Conservation (phyloP, 768 basidiomycete species). For the Tricholoma bakamatsutake region DNA sequence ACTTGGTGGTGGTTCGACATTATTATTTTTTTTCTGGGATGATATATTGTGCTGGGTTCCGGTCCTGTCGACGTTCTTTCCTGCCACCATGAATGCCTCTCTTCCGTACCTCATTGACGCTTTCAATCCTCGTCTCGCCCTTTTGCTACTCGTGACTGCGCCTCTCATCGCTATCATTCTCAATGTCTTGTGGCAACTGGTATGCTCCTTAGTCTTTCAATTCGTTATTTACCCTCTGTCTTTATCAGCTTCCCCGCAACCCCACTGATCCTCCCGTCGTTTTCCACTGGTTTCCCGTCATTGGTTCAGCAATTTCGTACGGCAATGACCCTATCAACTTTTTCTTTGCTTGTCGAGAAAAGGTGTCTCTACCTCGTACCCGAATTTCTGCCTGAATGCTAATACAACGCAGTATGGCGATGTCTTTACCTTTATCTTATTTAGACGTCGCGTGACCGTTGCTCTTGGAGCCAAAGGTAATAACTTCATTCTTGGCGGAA, state of each 20-base stretch:
- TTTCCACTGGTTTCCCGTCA: conserved; percentile 86
- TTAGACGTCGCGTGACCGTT: conserved; percentile 89
- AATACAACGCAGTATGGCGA: conserved; percentile 69
- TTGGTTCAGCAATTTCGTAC: conserved; percentile 87
- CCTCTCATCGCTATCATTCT: conserved; percentile 64
- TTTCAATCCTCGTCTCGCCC: conserved; percentile 30
- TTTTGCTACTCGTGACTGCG: conserved; percentile 54
- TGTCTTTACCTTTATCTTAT: conserved; percentile 91
- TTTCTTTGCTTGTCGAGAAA: conserved; percentile 71
- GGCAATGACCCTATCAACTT: conserved; percentile 92
- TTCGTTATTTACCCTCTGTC: neutral
- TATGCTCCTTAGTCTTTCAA: conserved; percentile 29
- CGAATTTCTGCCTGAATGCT: neutral
- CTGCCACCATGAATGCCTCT: conserved; percentile 30
- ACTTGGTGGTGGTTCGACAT: neutral
- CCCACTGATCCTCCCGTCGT: conserved; percentile 80
- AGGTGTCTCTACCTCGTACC: conserved; percentile 38
- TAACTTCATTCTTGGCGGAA: conserved; percentile 92
- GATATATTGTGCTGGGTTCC: neutral
- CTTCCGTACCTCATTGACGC: conserved; percentile 35
- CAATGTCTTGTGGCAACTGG: conserved; percentile 78
- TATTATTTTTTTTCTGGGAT: neutral
- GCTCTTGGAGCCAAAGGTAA: conserved; percentile 88
- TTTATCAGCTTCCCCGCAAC: conserved; percentile 57
- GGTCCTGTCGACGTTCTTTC: neutral